These are phyloP conservation scores for Microdochium bolleyi DNA, from an alignment of 2,329 filamentous ascomycete genomes.

Conservation along the genomic window DNA sequence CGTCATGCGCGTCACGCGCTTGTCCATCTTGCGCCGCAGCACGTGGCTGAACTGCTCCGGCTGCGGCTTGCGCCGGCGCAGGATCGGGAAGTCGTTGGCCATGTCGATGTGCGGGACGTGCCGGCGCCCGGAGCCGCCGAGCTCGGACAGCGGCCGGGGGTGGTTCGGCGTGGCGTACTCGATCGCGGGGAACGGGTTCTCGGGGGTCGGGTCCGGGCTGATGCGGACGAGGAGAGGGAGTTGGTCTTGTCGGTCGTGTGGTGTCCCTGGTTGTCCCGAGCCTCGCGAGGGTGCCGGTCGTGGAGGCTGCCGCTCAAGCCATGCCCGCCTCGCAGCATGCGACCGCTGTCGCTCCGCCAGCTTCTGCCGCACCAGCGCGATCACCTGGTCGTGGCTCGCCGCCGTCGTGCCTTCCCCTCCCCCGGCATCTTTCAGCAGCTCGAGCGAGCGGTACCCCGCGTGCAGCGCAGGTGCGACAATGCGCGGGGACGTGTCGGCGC, in stretches of 20 bases:
- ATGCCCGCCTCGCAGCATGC: conserved; percentile 11
- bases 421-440: conserved; percentile 10
- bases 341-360: conserved; percentile 21
- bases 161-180: conserved; percentile 37
- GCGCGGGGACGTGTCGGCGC: conserved; percentile 46
- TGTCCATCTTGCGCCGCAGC: conserved; percentile 40
- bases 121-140: conserved; percentile 38
- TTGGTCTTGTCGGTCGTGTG: conserved; percentile 8
- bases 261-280: too few species aligned
- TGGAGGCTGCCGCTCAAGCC: conserved; percentile 7
- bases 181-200: conserved; percentile 23
- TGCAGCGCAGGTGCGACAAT: conserved; percentile 55
- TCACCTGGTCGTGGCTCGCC: conserved; percentile 26
- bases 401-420: not conserved
- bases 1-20: conserved; percentile 33
- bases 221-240: conserved; percentile 18
- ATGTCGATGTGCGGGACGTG: conserved; percentile 51
- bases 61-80: conserved; percentile 61
- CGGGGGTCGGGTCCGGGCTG: conserved; percentile 18
- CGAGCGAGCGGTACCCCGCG: conserved; percentile 48
- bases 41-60: conserved; percentile 48
- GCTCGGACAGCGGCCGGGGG: conserved; percentile 37
- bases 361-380: conserved; percentile 29
- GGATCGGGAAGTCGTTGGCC: conserved; percentile 50
- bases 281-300: conserved; percentile 4